Conservation (phyloP, 257 asterid genomes). For the Echium plantagineum region DNA sequence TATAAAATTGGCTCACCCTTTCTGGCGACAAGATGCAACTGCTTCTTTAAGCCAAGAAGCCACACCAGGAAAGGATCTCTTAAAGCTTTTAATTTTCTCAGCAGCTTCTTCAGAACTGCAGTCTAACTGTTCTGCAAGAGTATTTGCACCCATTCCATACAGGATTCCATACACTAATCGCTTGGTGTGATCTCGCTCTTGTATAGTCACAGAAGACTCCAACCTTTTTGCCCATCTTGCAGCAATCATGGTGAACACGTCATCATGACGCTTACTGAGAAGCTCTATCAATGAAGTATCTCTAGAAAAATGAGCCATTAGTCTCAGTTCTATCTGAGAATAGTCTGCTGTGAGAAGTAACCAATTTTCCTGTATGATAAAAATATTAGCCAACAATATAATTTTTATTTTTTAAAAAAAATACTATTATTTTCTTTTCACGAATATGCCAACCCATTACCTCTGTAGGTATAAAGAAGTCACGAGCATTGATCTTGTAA, state of each 20-base stretch:
- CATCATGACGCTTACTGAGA: conserved; percentile 52
- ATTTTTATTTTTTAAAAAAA: conserved; percentile 5
- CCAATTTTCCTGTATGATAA: conserved; percentile 78
- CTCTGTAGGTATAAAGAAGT: conserved; percentile 80
- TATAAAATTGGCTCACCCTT: conserved; percentile 53
- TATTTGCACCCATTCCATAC: conserved; percentile 80
- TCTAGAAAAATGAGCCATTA: conserved; percentile 95
- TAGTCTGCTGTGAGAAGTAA: conserved; percentile 83
- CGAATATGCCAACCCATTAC: conserved; percentile 29
- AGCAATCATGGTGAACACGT: conserved; percentile 86
- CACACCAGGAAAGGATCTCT: conserved; percentile 77
- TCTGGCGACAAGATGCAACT: conserved; percentile 57
- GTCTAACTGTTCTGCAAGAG: conserved; percentile 73
- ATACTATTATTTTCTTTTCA: conserved; percentile 3
- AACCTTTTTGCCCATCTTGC: conserved; percentile 72
- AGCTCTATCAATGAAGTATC: conserved; percentile 63
- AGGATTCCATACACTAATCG: conserved; percentile 82
- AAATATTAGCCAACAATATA: conserved; percentile 7
- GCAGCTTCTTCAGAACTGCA: conserved; percentile 73
- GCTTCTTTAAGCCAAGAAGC: conserved; percentile 92
- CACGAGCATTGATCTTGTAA: conserved; percentile 76
- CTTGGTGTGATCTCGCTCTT: conserved; percentile 85
- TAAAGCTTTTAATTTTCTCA: conserved; percentile 68
- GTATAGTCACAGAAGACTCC: conserved; percentile 52
- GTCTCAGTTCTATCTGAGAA: conserved; percentile 90